Evolutionary conservation across 345 rosid species (phyloP).

Genomic region (Psidium guajava): DNA sequence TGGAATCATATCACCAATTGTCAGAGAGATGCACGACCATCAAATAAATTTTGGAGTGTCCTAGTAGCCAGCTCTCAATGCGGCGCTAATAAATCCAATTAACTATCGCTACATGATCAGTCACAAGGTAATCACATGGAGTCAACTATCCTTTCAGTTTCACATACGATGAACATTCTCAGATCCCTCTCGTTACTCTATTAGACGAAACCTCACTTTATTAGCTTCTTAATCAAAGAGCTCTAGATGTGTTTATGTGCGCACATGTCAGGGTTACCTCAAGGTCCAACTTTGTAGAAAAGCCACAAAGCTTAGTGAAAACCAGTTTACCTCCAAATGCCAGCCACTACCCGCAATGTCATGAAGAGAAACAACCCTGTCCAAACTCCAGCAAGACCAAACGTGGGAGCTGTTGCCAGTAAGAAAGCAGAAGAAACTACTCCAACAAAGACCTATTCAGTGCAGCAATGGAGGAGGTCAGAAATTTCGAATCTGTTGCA

Average conservation of each 20-base stretch:
- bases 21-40: background rate
- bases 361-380: constrained; percentile 84
- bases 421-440: constrained; percentile 55
- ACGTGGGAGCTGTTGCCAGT: constrained; percentile 51
- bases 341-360: constrained; percentile 73
- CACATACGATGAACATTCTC: background rate
- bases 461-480: background rate
- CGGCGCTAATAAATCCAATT: background rate
- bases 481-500: background rate
- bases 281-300: background rate
- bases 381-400: constrained; percentile 84
- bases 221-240: background rate
- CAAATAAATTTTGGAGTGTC: background rate
- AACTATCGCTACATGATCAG: background rate
- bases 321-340: constrained; percentile 71
- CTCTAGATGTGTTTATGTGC: background rate
- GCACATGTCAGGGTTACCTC: background rate
- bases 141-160: background rate
- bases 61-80: background rate
- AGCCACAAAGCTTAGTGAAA: background rate
- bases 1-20: constrained; percentile 1
- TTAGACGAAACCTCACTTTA: background rate
- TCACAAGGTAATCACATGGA: background rate
- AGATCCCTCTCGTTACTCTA: background rate
- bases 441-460: constrained; percentile 47